Evolutionary conservation across 345 rosid species (phyloP), one percentile per base, ranked within the genome.

Genomic region (Mercurialis annua): DNA sequence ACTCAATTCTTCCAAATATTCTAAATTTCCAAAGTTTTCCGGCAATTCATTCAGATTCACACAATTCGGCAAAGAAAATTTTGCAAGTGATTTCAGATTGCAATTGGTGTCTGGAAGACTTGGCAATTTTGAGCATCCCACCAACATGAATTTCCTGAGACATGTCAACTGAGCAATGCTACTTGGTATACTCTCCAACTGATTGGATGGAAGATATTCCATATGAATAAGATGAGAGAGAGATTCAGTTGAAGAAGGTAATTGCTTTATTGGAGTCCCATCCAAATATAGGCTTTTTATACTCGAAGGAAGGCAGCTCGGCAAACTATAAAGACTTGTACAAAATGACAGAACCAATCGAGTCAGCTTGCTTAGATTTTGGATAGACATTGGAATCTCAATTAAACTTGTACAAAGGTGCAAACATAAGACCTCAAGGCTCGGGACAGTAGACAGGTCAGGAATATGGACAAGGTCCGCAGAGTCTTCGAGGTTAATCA

Each of bases 111-210:
- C 76, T 12, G 81, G 82, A 47, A 78, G 72, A 73, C 50, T 73
- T 49, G 62, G 68, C 30, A 81, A 70, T 55, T 52, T 46, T 34
- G 49, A 71, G 68, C 82, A 78, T 17, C 67, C 62, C 6, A 16
- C 23, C 33, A 81, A 50, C 24, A 11, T 11, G 23, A 81, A 44
- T 15, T 10, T 10, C 48, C 31, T 16, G n/a, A 76, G 79, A 57
- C 75, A 69, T 62, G 68, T 58, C 77, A 76, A 68, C 33, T 57
- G 15, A n/a, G 24, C 61, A 57, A 57, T 57, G 20, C 61, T 33
- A 38, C 63, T 71, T 21, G 78, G 83, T 49, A 77, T 69, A 70
- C 52, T 73, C 51, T 70, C 74, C 46, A 80, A n/a, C n/a, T n/a
- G n/a, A 1, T 51, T 27, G n/a, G 21, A 33, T 29, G 42, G 10